Base-by-base conservation (phyloP, 2,329 filamentous ascomycete species). In the Zasmidium angulare region DNA sequence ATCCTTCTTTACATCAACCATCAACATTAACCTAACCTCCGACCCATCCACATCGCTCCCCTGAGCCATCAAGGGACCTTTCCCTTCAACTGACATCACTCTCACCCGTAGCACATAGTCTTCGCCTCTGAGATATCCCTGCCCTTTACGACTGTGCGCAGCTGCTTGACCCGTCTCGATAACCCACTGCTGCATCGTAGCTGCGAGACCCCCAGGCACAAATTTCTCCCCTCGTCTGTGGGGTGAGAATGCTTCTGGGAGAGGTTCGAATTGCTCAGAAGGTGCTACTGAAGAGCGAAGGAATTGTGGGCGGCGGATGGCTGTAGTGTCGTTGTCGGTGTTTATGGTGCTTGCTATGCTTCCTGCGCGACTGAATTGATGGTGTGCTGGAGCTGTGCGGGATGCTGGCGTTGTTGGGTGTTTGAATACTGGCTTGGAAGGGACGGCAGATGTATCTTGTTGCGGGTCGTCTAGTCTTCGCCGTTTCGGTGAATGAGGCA, bases 241-340 rank as follows among this genome's bases (percentile, higher is more conserved):
- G 1, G 83, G 82, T 0, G 82, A 84, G 69, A 85, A 85, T 43
- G 79, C 75, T 46, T 82, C 79, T 0, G 82, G 81, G 0, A 82
- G 71, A 0, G 80, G 79, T 3, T 71, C 70, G 14, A 62, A 50
- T 12, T 48, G 63, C 1, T 72, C 71, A 12, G 69, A 70, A 2
- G 72, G 67, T 12, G 71, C 70, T 2, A 64, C 59, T 1, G 71
- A 66, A 1, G 75, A 73, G 58, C 73, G 70, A 48, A 78, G 65
- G 68, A 79, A 79, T 17, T 72, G 65, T 10, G 77, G 76, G 48
- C 76, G 73, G 21, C 57, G 63, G 55, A 59, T 47, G 43, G 43
- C 49, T 29, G 36, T 17, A 9, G 36, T 4, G 40, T 53, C 40
- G 36, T 36, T 55, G 11, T 62, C 55, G n/a, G 56, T 47, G 19